phyloP scores from a whole-genome alignment of 2,329 filamentous ascomycete species.

The Diaporthe sp. region DNA sequence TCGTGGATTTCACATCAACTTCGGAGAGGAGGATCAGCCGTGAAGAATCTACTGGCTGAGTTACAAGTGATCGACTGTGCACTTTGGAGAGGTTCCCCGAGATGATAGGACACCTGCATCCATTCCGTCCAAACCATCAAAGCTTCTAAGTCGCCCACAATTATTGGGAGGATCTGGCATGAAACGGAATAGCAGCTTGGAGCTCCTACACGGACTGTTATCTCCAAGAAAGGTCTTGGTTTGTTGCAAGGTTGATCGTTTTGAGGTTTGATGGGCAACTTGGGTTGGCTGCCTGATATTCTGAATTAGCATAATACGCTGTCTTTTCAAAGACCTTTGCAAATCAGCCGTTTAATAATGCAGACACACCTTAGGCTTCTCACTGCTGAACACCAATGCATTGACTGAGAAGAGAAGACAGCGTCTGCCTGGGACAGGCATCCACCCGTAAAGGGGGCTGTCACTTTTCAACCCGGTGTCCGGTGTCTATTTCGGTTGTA shows the following conservation, averaged over 20 bases:
- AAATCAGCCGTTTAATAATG: background rate
- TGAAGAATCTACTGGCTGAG: background rate
- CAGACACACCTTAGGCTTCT: background rate
- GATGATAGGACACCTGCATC: background rate
- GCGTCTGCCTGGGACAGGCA: background rate
- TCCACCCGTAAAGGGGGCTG: background rate
- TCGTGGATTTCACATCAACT: background rate
- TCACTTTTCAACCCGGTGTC: too few relatives aligned
- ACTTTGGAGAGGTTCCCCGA: background rate
- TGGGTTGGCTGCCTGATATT: background rate
- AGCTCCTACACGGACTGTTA: background rate
- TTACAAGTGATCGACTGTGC: background rate
- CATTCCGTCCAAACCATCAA: background rate
- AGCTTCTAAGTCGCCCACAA: background rate
- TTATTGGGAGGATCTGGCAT: background rate
- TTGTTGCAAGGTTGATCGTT: background rate
- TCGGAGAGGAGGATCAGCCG: background rate
- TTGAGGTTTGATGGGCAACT: background rate
- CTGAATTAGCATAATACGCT: background rate
- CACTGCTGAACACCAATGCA: background rate
- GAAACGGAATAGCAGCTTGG: background rate
- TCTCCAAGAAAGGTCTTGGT: background rate
- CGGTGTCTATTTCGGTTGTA: too few relatives aligned
- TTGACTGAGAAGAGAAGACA: background rate
- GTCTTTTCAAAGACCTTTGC: background rate